These are phyloP conservation scores for Patellifolia procumbens DNA, from an alignment of 179 eudicot species.

Conservation along the genomic window DNA sequence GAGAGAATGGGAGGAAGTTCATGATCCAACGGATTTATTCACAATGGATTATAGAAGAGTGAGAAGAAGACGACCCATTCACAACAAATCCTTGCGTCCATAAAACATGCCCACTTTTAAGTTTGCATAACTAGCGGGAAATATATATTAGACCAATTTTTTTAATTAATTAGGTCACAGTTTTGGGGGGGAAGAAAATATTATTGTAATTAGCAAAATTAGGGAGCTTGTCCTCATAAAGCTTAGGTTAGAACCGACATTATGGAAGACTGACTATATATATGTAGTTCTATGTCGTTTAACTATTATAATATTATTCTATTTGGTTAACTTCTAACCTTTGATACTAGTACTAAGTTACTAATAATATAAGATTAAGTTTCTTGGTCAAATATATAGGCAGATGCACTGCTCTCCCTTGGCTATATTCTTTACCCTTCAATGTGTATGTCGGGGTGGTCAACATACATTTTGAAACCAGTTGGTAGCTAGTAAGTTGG, in stretches of 20 bases:
- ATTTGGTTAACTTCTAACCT: no score
- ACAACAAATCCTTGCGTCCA: slow-evolving; percentile 38
- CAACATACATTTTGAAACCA: no score
- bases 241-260: slow-evolving; percentile 24
- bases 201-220: slow-evolving; percentile 33
- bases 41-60: slow-evolving; percentile 39
- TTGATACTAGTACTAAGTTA: no score
- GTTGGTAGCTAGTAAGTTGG: no score
- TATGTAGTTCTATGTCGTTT: slow-evolving; percentile 1
- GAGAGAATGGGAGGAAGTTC: slow-evolving; percentile 27
- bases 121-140: not conserved
- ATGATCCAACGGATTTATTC: slow-evolving; percentile 28
- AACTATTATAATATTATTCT: not conserved
- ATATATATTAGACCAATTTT: slow-evolving; percentile 9
- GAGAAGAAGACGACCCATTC: slow-evolving; percentile 41
- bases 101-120: slow-evolving; percentile 29
- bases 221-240: slow-evolving; percentile 30
- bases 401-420: no score
- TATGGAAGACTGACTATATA: slow-evolving; percentile 24
- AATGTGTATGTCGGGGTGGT: not conserved
- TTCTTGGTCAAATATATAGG: no score
- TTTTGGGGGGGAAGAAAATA: slow-evolving; percentile 20
- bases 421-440: no score
- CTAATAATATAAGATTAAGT: not conserved
- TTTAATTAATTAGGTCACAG: slow-evolving; percentile 24